Evolutionary conservation across 352 stramenopile genomes (phyloP).

Genomic region (Pythium dissotocum): DNA sequence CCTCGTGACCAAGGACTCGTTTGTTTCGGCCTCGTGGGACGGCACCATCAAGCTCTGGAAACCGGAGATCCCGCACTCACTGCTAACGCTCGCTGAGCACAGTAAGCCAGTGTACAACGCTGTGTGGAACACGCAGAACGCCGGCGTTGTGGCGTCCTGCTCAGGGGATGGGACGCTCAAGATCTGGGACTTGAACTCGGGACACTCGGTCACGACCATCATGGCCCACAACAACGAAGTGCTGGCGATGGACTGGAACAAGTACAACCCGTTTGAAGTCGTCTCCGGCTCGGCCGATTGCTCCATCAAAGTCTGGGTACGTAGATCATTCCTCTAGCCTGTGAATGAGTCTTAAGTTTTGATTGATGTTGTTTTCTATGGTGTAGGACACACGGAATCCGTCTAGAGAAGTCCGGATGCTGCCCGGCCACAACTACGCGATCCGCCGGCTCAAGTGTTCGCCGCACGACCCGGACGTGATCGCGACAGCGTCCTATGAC

Average conservation of each 20-base stretch:
- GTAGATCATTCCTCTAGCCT: neutral
- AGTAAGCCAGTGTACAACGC: constrained; percentile 79
- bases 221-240: constrained; percentile 82
- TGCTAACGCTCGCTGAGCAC: constrained; percentile 82
- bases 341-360: no score
- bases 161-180: constrained; percentile 77
- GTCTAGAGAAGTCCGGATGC: constrained; percentile 56
- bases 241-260: constrained; percentile 91
- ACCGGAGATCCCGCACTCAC: constrained; percentile 63
- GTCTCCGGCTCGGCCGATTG: constrained; percentile 85
- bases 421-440: constrained; percentile 82
- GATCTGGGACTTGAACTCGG: constrained; percentile 77
- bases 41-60: constrained; percentile 87
- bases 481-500: constrained; percentile 89
- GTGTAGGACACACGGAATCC: constrained; percentile 73
- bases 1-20: constrained; percentile 83
- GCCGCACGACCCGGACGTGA: constrained; percentile 75
- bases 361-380: neutral
- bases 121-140: constrained; percentile 84
- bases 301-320: constrained; percentile 85
- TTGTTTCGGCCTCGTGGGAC: constrained; percentile 88
- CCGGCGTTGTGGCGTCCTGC: constrained; percentile 67
- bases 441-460: constrained; percentile 86
- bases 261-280: constrained; percentile 90
- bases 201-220: constrained; percentile 58